Base-by-base conservation (phyloP, 139 green algal species). In the Desmodesmus armatus region DNA sequence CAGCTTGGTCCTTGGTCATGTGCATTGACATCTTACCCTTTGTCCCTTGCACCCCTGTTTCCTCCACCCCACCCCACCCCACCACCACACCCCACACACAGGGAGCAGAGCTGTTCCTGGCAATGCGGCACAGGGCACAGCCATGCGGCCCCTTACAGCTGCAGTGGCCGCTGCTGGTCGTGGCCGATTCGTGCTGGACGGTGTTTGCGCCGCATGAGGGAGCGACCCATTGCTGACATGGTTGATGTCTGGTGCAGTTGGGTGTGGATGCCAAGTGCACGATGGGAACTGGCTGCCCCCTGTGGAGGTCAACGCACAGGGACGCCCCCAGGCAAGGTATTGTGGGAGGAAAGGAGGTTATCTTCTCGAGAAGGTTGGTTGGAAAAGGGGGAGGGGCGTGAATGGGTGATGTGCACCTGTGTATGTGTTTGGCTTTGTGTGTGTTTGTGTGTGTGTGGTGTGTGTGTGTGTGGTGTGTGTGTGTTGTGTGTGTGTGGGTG, bases 91-190 rank as follows among this genome's bases (percentile, higher is more conserved):
- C n/a, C n/a, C n/a, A n/a, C n/a, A n/a, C 43, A 1, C n/a, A 65
- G 44, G 90, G 92, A 29, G 91, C 85, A 0, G 92, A 98, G 80
- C 92, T 99, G 44, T 99, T 98, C 87, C 93, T 99, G 97, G 97
- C 81, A 99, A 99, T 82, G 97, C 97, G 23, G n/a, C n/a, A n/a
- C n/a, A n/a, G n/a, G 97, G 97, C 35, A 99, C 97, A 5, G 97
- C 97, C 62, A 99, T 99, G 97, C 90, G 97, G 33, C 97, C 97
- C 11, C 90, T 99, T 31, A 99, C 97, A 17, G 97, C 97, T 0
- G 97, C 97, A 29, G 97, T 99, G 53, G 97, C 97, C 13, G 97
- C 96, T 0, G 97, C 96, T 4, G 97, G 97, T 11, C 89, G 93
- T 6, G 96, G 96, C 66, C 87, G 91, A 75, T 98, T 98, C 86